Base-by-base conservation (phyloP, 2,329 filamentous ascomycete species). In the Parasarocladium wereldwijsianum region DNA sequence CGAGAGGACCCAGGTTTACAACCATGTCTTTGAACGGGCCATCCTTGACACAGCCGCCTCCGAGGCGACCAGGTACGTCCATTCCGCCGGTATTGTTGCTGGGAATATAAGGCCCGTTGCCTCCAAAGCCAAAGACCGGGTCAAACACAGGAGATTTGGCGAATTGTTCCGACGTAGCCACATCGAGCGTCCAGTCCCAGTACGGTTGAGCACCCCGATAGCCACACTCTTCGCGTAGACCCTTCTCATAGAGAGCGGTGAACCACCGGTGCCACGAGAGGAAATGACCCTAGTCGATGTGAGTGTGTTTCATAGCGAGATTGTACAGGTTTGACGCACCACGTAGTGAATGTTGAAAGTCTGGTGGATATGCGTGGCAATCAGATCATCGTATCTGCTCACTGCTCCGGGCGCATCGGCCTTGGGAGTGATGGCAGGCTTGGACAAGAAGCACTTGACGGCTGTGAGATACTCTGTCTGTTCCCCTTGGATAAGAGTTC, bases 1-100 rank as follows among this genome's bases (percentile, higher is more conserved):
- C 14, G 8, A 5, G 15, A 28, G 26, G 14, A 17, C 26, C 26
- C 5, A 18, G 8, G 17, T 28, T 28, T 12, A 28, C 15, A 12
- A 19, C 16, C 42, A 56, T 50, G 37, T 57, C 46, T 17, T 43
- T 45, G n/a, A 70, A 57, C 2, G 68, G 68, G 0, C 66, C 66
- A 0, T 49, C 53, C 10, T 44, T 51, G 3, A 74, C 52, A 41
- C 66, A 72, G 15, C 68, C 70, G 22, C 70, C 68, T 4, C 70
- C 70, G 3, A 7, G 8, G 23, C 23, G 23, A 24, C 23, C 23
- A 13, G 23, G 23, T 13, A 24, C 23, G 12, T 24, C 23, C 23
- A 24, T 24, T 24, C 23, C 23, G 23, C 14, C 14, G 12, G 23
- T 13, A 17, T 13, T 8, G 8, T 18, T 8, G 15, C 8, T 13